These are phyloP conservation scores for Leccinum boreale DNA, from an alignment of 768 basidiomycete genomes.

Conservation along the genomic window DNA sequence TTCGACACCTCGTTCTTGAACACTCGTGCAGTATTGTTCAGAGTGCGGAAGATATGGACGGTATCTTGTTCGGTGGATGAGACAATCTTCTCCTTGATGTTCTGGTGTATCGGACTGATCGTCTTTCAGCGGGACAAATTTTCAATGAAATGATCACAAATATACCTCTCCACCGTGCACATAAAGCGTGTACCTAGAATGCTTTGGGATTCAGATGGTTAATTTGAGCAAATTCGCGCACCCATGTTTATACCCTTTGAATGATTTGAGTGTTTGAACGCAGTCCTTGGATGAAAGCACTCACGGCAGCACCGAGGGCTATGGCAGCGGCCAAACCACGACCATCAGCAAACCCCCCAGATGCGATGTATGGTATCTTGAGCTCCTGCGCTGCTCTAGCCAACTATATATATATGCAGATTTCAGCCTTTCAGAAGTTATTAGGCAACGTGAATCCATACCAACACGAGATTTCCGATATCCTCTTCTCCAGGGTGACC, in stretches of 20 bases:
- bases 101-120: conserved; percentile 80
- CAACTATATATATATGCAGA: conserved; percentile 52
- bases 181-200: conserved; percentile 76
- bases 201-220: not conserved
- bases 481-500: conserved; percentile 96
- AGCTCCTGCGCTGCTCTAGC: conserved; percentile 85
- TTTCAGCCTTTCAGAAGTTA: not conserved
- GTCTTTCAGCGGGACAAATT: not conserved
- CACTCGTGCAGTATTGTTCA: conserved; percentile 81
- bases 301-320: conserved; percentile 74
- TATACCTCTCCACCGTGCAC: conserved; percentile 81
- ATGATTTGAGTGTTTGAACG: not conserved
- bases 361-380: conserved; percentile 82
- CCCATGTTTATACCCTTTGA: conserved; percentile 84
- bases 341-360: conserved; percentile 86
- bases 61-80: conserved; percentile 80
- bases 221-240: conserved; percentile 7
- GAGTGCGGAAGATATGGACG: conserved; percentile 84
- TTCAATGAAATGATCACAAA: not conserved
- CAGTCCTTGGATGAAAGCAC: conserved; percentile 23
- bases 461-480: conserved; percentile 82
- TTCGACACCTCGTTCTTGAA: conserved; percentile 80
- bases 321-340: conserved; percentile 81
- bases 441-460: conserved; percentile 25
- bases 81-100: conserved; percentile 89